Conservation (phyloP, 495 filamentous ascomycete species). For the Amorphotheca resinae region DNA sequence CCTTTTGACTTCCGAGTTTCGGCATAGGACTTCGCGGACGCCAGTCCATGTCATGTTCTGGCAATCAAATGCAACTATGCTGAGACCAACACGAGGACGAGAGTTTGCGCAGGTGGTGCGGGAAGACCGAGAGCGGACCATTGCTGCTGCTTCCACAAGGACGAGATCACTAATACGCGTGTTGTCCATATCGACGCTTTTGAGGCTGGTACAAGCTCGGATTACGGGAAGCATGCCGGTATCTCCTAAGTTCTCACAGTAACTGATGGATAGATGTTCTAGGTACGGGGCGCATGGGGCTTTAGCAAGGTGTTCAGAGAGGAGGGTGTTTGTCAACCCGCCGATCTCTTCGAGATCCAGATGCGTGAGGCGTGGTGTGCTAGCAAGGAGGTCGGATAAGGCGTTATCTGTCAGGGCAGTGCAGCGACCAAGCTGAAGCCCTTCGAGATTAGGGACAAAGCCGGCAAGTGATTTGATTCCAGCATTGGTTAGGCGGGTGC, state of each 20-base stretch:
- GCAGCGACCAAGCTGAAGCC: constrained; percentile 68
- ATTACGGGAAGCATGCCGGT: constrained; percentile 73
- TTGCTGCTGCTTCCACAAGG: constrained; percentile 73
- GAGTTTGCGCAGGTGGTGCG: constrained; percentile 28
- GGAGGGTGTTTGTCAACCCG: constrained; percentile 57
- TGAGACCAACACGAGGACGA: constrained; percentile 48
- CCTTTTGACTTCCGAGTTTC: constrained; percentile 58
- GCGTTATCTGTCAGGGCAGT: constrained; percentile 57
- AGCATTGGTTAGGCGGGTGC: constrained; percentile 54
- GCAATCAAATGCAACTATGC: constrained; percentile 83
- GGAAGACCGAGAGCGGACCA: constrained; percentile 52
- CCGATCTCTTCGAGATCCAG: constrained; percentile 82
- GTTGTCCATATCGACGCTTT: constrained; percentile 81
- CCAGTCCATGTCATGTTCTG: constrained; percentile 86
- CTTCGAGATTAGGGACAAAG: constrained; percentile 69
- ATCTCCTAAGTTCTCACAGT: constrained; percentile 79
- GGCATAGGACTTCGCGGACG: constrained; percentile 69
- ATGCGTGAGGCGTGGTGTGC: constrained; percentile 64
- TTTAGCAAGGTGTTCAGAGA: constrained; percentile 57
- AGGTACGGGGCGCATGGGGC: constrained; percentile 58
- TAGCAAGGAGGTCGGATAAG: constrained; percentile 59
- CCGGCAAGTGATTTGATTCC: constrained; percentile 55
- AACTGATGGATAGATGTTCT: constrained; percentile 76
- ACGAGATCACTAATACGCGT: constrained; percentile 79
- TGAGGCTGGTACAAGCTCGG: constrained; percentile 55